These are phyloP conservation scores for Penicillium sp. DNA, from an alignment of 2,329 filamentous ascomycete genomes.

Conservation along the genomic window DNA sequence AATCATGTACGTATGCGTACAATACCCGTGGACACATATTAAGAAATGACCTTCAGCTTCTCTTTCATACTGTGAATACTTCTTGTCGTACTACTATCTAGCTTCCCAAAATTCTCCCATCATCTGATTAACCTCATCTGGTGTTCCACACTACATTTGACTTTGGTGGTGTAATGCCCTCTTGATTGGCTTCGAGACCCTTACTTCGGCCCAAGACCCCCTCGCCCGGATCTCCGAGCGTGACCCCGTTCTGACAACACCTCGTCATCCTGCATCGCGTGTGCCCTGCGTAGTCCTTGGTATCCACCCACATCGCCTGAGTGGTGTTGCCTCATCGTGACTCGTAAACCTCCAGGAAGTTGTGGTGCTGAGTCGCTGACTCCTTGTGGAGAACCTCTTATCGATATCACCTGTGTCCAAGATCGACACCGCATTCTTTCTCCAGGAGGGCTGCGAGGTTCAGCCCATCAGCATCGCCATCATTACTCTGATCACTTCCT, in stretches of 20 bases:
- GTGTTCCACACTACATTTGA: not conserved
- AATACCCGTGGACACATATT: not conserved
- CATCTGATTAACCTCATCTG: not conserved
- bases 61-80: not conserved
- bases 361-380: conserved; percentile 4
- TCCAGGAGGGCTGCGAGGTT: conserved; percentile 62
- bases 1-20: not conserved
- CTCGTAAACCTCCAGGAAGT: not conserved
- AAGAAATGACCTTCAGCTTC: not conserved
- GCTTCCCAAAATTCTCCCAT: not conserved
- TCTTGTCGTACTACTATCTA: not conserved
- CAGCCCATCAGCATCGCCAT: conserved; percentile 75
- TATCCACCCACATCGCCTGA: conserved; percentile 7
- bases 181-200: not conserved
- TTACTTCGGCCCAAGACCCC: conserved; percentile 5
- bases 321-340: conserved; percentile 14
- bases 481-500: conserved; percentile 71
- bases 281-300: conserved; percentile 14
- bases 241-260: not conserved
- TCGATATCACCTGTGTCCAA: conserved; percentile 5
- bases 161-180: conserved; percentile 1
- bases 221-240: conserved; percentile 1
- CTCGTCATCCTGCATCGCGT: conserved; percentile 19
- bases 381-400: conserved; percentile 9
- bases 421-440: conserved; percentile 6